Conservation (phyloP, 208 protist species). For the Leishmania amazonensis region DNA sequence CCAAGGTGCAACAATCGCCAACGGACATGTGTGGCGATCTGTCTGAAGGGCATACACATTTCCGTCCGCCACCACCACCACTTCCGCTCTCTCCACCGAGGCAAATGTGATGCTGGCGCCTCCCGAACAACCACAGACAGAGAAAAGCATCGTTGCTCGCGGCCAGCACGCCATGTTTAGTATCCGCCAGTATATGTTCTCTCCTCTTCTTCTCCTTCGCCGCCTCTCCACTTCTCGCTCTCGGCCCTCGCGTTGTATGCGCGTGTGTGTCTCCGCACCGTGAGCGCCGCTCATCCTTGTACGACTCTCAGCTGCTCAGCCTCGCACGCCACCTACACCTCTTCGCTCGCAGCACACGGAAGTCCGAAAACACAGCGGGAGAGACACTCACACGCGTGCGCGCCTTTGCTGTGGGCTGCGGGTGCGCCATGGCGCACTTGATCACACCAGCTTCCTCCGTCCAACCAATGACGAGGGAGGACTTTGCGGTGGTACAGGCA, state of each 20-base stretch:
- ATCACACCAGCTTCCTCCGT: constrained; percentile 26
- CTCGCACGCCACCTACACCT: background rate
- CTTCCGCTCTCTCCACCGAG: background rate
- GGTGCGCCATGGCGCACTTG: constrained; percentile 35
- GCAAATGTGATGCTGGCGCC: background rate
- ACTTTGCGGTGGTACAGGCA: constrained; percentile 37
- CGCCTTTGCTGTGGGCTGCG: background rate
- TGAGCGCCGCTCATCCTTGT: background rate
- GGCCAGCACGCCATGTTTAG: too few species aligned
- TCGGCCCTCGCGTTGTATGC: background rate
- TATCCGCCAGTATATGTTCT: background rate
- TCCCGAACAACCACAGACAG: too few species aligned
- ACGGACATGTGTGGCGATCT: background rate
- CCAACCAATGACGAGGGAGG: constrained; percentile 38
- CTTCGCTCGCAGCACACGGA: background rate
- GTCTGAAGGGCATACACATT: background rate
- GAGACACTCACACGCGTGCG: background rate
- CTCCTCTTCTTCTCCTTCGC: background rate
- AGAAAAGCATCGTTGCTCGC: too few species aligned
- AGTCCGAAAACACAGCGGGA: background rate
- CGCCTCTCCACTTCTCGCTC: background rate
- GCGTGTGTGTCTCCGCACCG: too few species aligned
- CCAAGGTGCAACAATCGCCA: background rate
- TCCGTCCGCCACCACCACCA: background rate
- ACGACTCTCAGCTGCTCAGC: background rate